Conservation (phyloP, 2,329 filamentous ascomycete species). For the Ophiobolus disseminans region DNA sequence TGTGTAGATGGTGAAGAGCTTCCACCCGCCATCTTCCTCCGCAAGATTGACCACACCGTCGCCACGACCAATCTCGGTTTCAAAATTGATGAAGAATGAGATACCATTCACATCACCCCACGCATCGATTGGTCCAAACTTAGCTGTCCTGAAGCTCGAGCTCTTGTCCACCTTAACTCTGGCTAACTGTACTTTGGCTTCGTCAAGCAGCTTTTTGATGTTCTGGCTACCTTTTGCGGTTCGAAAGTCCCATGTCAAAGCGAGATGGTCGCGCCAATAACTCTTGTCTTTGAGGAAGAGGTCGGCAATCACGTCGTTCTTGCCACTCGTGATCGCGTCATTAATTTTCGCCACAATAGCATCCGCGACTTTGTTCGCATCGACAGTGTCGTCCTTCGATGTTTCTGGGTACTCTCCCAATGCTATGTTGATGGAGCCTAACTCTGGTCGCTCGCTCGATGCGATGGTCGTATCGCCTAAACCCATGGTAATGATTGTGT, state of each 20-base stretch:
- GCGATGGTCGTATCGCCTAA: slow-evolving; percentile 30
- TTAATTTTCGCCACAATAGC: slow-evolving; percentile 54
- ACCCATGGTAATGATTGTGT: slow-evolving; percentile 20
- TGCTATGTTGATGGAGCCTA: slow-evolving; percentile 63
- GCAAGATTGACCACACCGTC: slow-evolving; percentile 44
- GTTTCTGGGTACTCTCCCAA: slow-evolving; percentile 54
- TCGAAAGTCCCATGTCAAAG: slow-evolving; percentile 62
- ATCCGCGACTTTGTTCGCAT: slow-evolving; percentile 50
- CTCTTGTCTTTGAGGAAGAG: slow-evolving; percentile 60
- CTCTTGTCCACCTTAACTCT: slow-evolving; percentile 41
- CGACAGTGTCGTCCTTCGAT: slow-evolving; percentile 32
- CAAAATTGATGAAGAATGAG: slow-evolving; percentile 38
- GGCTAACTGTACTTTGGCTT: slow-evolving; percentile 41
- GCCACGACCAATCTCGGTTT: slow-evolving; percentile 39
- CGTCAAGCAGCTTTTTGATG: slow-evolving; percentile 49
- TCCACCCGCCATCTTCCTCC: slow-evolving; percentile 46
- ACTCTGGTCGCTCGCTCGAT: slow-evolving; percentile 56
- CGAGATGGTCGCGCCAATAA: slow-evolving; percentile 67
- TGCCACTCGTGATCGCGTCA: slow-evolving; percentile 44
- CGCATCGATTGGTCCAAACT: slow-evolving; percentile 38
- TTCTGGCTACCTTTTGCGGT: slow-evolving; percentile 58
- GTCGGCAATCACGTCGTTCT: slow-evolving; percentile 38
- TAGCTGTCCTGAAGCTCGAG: slow-evolving; percentile 21
- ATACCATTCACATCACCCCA: slow-evolving; percentile 41
- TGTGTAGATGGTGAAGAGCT: slow-evolving; percentile 50